These are phyloP conservation scores for Protea cynaroides DNA, from an alignment of 164 flowering plant species.

Conservation along the genomic window DNA sequence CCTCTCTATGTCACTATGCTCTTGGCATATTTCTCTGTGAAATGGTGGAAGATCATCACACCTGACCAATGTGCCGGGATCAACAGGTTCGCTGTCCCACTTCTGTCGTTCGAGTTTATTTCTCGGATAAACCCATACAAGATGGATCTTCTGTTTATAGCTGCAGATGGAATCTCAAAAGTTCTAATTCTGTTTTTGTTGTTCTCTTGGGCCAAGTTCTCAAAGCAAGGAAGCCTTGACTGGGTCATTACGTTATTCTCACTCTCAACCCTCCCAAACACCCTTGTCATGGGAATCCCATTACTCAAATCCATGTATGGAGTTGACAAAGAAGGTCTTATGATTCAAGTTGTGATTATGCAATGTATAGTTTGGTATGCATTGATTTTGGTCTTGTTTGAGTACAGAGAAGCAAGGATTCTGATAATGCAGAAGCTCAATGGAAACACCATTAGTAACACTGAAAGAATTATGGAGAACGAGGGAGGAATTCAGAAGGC, in stretches of 20 bases:
- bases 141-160: conserved; percentile 28
- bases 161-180: conserved; percentile 31
- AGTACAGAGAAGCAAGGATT: conserved; percentile 30
- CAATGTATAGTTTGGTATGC: conserved; percentile 40
- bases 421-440: conserved; percentile 13
- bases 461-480: conserved; percentile 2
- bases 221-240: conserved; percentile 21
- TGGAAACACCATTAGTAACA: conserved; percentile 2
- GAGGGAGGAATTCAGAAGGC: background rate
- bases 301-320: conserved; percentile 39
- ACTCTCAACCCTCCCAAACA: conserved; percentile 36
- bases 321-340: conserved; percentile 20
- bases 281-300: conserved; percentile 42
- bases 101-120: conserved; percentile 36
- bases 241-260: conserved; percentile 40
- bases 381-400: conserved; percentile 31
- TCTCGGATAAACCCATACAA: conserved; percentile 30
- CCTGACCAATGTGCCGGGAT: conserved; percentile 40
- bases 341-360: conserved; percentile 32
- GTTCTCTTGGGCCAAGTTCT: conserved; percentile 26
- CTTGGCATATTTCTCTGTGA: conserved; percentile 33
- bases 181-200: conserved; percentile 14
- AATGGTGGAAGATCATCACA: conserved; percentile 29
- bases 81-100: conserved; percentile 37
- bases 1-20: conserved; percentile 40